A percentile compares a stretch with the other conserved stretches of the same genome.
Conservation (phyloP, 768 basidiomycete species). For the Trametes cinnabarina region DNA sequence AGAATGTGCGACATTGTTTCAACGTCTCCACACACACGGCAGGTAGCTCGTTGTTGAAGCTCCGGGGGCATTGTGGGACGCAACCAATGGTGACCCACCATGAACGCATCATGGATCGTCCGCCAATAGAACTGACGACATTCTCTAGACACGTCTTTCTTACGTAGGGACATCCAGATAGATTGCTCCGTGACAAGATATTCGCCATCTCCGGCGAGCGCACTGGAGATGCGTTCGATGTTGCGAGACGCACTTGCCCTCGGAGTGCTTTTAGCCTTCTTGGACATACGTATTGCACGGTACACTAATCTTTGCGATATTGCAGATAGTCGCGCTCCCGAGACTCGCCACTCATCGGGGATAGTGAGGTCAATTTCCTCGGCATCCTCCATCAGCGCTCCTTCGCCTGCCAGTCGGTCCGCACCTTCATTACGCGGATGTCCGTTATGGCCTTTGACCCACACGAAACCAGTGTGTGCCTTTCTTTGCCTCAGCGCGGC, state of each 20-base stretch:
- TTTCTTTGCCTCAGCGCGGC: background rate
- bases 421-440: background rate
- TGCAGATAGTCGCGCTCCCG: background rate
- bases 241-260: background rate
- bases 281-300: background rate
- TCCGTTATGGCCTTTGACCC: conserved; percentile 7
- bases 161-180: background rate
- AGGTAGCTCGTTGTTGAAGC: background rate
- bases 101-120: background rate
- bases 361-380: too few species aligned
- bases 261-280: background rate
- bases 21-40: background rate
- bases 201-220: background rate
- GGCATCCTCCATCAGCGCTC: background rate
- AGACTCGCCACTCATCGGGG: background rate
- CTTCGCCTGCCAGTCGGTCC: background rate
- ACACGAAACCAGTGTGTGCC: background rate
- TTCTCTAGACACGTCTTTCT: background rate
- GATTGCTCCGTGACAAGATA: too few species aligned
- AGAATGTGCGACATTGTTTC: conserved; percentile 9
- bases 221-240: background rate
- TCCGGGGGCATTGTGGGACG: too few species aligned
- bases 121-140: background rate
- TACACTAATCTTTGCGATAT: background rate
- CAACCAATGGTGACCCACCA: conserved; percentile 6